Percentiles rank a stretch among this genome's conserved stretches.
Evolutionary conservation across 2,329 filamentous ascomycete species (phyloP).

Genomic region (Chaetomium sp.): DNA sequence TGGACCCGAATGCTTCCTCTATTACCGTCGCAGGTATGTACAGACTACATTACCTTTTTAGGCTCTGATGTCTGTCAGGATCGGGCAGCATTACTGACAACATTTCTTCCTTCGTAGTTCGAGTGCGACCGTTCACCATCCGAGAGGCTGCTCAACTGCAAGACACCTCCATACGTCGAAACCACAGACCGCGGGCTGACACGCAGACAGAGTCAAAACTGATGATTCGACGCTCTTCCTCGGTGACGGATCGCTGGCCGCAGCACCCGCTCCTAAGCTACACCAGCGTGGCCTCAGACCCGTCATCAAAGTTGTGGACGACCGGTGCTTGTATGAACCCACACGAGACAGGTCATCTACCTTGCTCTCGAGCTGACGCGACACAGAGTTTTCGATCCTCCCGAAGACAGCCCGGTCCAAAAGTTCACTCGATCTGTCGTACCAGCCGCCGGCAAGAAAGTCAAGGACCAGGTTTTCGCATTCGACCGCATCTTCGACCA

Average conservation of each 20-base stretch:
- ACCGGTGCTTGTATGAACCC: constrained; percentile 78
- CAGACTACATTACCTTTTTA: constrained; percentile 13
- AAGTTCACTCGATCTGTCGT: constrained; percentile 82
- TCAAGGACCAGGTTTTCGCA: constrained; percentile 96
- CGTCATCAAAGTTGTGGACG: constrained; percentile 95
- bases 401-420: constrained; percentile 90
- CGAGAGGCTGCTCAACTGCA: constrained; percentile 91
- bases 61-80: neutral
- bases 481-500: constrained; percentile 98
- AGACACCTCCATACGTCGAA: constrained; percentile 30
- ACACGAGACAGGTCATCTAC: neutral
- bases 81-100: neutral
- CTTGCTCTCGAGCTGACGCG: constrained; percentile 9
- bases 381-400: constrained; percentile 88
- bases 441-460: constrained; percentile 75
- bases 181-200: constrained; percentile 11
- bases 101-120: constrained; percentile 49
- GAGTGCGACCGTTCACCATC: constrained; percentile 76
- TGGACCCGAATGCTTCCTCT: constrained; percentile 56
- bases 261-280: constrained; percentile 79
- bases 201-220: constrained; percentile 54
- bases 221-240: constrained; percentile 91
- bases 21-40: constrained; percentile 63
- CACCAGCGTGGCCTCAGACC: constrained; percentile 83
- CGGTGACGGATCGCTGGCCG: constrained; percentile 95